Percentiles rank a stretch among this genome's conserved stretches.
Conservation (phyloP, 306 rosid genomes). For the Castanea mollissima region DNA sequence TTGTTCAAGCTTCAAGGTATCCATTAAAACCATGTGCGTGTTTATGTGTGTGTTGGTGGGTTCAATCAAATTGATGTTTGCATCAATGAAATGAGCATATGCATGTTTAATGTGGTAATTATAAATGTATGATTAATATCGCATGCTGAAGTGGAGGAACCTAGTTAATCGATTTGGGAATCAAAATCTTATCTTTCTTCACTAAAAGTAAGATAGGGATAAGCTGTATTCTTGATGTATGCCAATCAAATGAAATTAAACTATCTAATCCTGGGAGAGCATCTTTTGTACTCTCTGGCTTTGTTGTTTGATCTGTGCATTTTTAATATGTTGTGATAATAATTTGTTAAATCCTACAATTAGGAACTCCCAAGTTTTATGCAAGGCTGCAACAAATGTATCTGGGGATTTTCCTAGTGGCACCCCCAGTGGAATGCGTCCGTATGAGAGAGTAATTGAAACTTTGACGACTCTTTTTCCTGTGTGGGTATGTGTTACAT, state of each 20-base stretch:
- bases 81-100: neutral
- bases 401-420: slow-evolving; percentile 64
- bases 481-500: slow-evolving; percentile 63
- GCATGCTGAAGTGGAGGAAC: neutral
- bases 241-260: slow-evolving; percentile 1
- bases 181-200: neutral
- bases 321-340: slow-evolving; percentile 6
- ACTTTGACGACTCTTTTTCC: slow-evolving; percentile 90
- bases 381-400: slow-evolving; percentile 54
- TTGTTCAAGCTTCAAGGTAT: slow-evolving; percentile 44
- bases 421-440: slow-evolving; percentile 43
- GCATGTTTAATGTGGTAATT: neutral
- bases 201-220: neutral
- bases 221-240: neutral
- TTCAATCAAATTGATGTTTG: neutral
- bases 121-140: neutral
- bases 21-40: neutral
- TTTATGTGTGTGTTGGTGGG: neutral
- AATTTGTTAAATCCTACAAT: slow-evolving; percentile 20
- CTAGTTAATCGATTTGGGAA: neutral
- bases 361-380: slow-evolving; percentile 53
- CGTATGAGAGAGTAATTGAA: slow-evolving; percentile 70
- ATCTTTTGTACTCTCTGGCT: neutral
- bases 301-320: slow-evolving; percentile 5
- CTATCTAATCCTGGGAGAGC: neutral